These are phyloP conservation scores for Trichoderma arundinaceum DNA, from an alignment of 2,329 filamentous ascomycete species.

Conservation along the genomic window DNA sequence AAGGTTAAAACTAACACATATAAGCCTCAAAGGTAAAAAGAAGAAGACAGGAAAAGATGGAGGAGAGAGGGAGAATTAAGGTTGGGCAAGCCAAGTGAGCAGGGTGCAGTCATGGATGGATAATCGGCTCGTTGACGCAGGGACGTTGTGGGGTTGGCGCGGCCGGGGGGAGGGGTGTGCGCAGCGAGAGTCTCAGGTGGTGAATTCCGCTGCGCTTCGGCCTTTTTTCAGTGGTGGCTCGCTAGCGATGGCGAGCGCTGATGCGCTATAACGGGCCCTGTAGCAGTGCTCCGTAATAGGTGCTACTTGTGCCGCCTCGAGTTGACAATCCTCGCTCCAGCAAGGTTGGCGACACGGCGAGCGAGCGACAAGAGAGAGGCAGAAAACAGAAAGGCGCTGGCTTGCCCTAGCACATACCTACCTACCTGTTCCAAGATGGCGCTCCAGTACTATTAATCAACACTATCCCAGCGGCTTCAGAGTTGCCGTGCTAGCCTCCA, in stretches of 20 bases:
- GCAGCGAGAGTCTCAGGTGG: slow-evolving; percentile 24
- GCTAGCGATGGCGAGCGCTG: neutral
- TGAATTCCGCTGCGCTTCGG: neutral
- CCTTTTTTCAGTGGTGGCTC: slow-evolving; percentile 15
- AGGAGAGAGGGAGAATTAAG: slow-evolving; percentile 33
- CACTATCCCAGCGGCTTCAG: neutral
- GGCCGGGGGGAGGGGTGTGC: slow-evolving; percentile 20
- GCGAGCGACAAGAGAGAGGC: too few species aligned
- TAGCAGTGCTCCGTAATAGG: too few species aligned
- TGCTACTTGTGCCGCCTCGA: too few species aligned
- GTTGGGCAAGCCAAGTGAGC: slow-evolving; percentile 31
- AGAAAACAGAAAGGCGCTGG: too few species aligned
- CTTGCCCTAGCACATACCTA: too few species aligned
- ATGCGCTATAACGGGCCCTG: neutral
- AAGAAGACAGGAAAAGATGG: slow-evolving; percentile 21
- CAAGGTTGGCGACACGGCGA: too few species aligned
- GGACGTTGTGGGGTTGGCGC: slow-evolving; percentile 31
- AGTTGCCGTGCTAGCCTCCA: slow-evolving; percentile 19
- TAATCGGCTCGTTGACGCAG: slow-evolving; percentile 33
- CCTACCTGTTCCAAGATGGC: too few species aligned
- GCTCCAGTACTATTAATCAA: too few species aligned
- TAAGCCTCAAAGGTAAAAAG: slow-evolving; percentile 27
- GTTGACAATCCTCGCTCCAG: too few species aligned
- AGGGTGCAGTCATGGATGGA: slow-evolving; percentile 33
- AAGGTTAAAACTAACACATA: slow-evolving; percentile 31